These are phyloP conservation scores for Yarrowia osloensis DNA, from an alignment of 805 yeast species.

Conservation along the genomic window DNA sequence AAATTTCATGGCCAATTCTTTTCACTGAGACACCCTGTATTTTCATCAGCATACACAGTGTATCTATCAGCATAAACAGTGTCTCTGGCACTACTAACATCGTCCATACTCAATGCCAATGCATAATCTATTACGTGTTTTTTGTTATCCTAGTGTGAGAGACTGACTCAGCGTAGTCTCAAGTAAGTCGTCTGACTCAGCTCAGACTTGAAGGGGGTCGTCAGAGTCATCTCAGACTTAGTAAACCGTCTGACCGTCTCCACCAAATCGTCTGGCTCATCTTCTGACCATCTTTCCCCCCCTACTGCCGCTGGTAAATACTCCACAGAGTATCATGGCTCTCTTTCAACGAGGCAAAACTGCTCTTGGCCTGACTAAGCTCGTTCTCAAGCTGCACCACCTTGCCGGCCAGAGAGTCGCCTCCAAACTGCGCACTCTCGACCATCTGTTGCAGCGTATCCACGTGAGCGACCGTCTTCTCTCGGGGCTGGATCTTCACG, in stretches of 20 bases:
- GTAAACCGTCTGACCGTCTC: too few species aligned
- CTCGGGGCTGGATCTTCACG: not conserved
- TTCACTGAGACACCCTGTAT: too few species aligned
- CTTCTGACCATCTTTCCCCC: too few species aligned
- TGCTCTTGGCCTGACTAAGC: constrained; percentile 3
- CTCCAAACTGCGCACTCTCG: constrained; percentile 26
- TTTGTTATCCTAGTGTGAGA: not conserved
- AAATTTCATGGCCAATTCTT: too few species aligned
- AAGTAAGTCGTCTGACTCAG: too few species aligned
- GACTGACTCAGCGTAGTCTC: too few species aligned
- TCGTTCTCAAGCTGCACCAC: constrained; percentile 24
- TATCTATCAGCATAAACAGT: too few species aligned
- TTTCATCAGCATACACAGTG: too few species aligned
- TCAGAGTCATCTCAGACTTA: too few species aligned
- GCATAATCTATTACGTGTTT: not conserved
- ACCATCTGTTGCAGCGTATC: not conserved
- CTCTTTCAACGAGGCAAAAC: constrained; percentile 15
- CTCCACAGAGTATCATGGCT: constrained; percentile 19
- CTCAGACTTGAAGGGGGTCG: too few species aligned
- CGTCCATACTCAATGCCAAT: not conserved
- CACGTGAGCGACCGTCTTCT: not conserved
- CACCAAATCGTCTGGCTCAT: too few species aligned
- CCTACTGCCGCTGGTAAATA: constrained; percentile 13
- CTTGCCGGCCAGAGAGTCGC: constrained; percentile 18
- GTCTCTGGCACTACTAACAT: not conserved